Conservation (phyloP, 1,284 basidiomycete genomes). For the Trichosporon coremiiforme region DNA sequence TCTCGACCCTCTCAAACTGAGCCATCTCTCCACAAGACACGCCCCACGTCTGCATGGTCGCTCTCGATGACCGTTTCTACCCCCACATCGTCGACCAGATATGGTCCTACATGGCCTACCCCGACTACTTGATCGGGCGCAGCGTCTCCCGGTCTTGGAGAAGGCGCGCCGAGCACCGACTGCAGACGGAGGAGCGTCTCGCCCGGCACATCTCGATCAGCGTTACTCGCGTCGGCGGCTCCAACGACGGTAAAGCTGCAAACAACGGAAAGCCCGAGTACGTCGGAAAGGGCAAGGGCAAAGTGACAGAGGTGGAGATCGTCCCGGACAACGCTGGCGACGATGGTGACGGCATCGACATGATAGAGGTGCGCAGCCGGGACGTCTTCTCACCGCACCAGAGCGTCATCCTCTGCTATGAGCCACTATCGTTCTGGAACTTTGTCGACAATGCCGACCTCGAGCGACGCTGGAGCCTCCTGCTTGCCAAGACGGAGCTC, state of each 20-base stretch:
- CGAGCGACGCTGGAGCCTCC: not conserved
- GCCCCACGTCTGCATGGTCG: not conserved
- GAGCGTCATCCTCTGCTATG: not conserved
- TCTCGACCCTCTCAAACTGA: too few relatives aligned
- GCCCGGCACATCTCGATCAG: not conserved
- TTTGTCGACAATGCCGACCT: not conserved
- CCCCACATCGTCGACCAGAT: conserved; percentile 9
- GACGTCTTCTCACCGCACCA: not conserved
- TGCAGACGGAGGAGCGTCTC: not conserved
- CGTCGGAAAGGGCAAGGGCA: not conserved
- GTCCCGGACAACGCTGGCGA: not conserved
- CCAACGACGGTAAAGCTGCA: too few relatives aligned
- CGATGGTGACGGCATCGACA: not conserved
- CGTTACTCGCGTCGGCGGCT: not conserved
- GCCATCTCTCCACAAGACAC: too few relatives aligned
- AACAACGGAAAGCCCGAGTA: not conserved
- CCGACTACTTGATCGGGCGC: not conserved
- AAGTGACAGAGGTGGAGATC: not conserved
- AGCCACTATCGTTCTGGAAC: not conserved
- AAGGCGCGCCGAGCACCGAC: not conserved
- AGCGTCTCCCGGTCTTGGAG: not conserved
- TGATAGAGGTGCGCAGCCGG: not conserved
- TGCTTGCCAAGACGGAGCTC: not conserved
- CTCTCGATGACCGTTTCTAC: conserved; percentile 4
- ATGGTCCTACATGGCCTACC: conserved; percentile 4